phyloP scores from a whole-genome alignment of 2,329 filamentous ascomycete species.

The Neopestalotiopsis sp. region DNA sequence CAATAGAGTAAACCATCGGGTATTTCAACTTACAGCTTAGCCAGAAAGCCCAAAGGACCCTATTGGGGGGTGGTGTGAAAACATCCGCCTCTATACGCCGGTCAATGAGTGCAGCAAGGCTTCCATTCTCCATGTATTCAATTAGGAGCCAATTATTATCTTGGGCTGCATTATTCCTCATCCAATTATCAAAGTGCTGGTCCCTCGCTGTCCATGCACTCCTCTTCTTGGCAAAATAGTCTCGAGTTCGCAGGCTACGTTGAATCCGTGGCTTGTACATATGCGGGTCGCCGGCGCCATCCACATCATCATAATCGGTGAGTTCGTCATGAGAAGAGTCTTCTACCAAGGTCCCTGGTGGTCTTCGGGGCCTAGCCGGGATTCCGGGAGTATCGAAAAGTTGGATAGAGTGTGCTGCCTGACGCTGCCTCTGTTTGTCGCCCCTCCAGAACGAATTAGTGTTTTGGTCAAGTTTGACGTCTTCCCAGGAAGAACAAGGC shows the following conservation, averaged over 20 bases:
- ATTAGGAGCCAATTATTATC: not conserved
- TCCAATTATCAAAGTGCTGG: not conserved
- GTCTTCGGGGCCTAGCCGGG: not conserved
- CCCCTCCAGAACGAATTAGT: too few relatives aligned
- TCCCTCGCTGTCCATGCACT: too few relatives aligned
- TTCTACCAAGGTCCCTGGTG: not conserved
- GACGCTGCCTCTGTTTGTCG: not conserved
- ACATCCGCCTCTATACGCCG: not conserved
- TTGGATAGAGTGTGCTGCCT: not conserved
- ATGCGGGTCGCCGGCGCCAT: not conserved
- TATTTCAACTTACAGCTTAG: not conserved
- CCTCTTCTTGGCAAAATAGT: too few relatives aligned
- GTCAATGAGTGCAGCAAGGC: not conserved
- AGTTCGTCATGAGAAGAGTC: not conserved
- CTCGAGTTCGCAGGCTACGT: too few relatives aligned
- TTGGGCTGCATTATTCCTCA: not conserved
- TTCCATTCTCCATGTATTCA: slow-evolving; percentile 6
- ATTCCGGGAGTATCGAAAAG: not conserved
- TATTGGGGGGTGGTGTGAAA: not conserved
- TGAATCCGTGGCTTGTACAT: not conserved
- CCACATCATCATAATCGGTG: not conserved
- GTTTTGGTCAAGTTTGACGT: too few relatives aligned
- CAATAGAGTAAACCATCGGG: not conserved
- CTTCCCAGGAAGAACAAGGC: not conserved
- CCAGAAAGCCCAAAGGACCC: not conserved